These are phyloP conservation scores for Vicia villosa DNA, from an alignment of 306 rosid genomes.

Conservation along the genomic window DNA sequence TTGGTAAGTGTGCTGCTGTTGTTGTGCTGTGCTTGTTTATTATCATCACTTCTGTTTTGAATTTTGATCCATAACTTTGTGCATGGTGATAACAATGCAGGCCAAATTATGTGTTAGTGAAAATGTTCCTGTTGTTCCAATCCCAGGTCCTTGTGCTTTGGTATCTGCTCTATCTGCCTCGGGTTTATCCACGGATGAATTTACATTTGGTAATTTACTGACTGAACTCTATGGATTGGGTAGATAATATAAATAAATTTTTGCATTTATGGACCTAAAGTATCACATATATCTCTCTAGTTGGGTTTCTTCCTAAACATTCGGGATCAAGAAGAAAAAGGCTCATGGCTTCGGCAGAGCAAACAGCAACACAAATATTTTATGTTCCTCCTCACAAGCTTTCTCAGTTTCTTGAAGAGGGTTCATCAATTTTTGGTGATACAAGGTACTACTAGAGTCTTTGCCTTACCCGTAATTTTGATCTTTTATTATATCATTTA, in stretches of 20 bases:
- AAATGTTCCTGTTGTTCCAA: slow-evolving; percentile 77
- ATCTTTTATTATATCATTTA: background rate
- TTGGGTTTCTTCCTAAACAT: slow-evolving; percentile 88
- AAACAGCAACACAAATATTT: slow-evolving; percentile 77
- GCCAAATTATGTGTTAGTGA: slow-evolving; percentile 73
- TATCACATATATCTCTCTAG: slow-evolving; percentile 42
- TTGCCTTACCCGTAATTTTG: background rate
- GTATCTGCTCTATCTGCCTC: slow-evolving; percentile 93
- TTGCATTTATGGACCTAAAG: slow-evolving; percentile 27
- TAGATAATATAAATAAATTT: background rate
- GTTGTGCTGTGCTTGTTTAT: background rate
- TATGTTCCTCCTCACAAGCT: slow-evolving; percentile 97
- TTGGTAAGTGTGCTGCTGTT: slow-evolving; percentile 57
- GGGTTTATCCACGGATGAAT: slow-evolving; percentile 76
- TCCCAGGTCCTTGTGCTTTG: slow-evolving; percentile 92
- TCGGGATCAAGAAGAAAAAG: slow-evolving; percentile 76
- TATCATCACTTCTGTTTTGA: background rate
- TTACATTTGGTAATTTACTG: slow-evolving; percentile 69
- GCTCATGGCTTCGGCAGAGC: slow-evolving; percentile 71
- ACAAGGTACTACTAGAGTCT: slow-evolving; percentile 51
- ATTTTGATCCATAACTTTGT: background rate
- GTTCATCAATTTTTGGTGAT: slow-evolving; percentile 66
- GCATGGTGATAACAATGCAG: slow-evolving; percentile 47
- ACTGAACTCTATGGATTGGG: slow-evolving; percentile 24
- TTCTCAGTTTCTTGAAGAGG: slow-evolving; percentile 75